These are phyloP conservation scores for Geranium rotundifolium DNA, from an alignment of 345 rosid species.

Conservation along the genomic window DNA sequence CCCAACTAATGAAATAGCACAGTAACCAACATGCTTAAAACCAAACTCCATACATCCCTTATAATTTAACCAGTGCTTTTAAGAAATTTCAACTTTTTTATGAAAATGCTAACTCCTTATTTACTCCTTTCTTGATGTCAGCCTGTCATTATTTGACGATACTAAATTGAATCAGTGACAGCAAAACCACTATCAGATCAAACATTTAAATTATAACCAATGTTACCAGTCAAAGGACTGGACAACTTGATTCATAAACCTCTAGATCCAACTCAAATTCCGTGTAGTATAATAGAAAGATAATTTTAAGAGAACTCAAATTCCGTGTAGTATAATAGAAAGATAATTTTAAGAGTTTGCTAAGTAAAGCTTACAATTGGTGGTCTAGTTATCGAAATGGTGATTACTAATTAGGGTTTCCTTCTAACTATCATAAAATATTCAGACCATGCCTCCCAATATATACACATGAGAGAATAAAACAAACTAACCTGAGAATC, in stretches of 20 bases:
- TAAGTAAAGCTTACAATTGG: too few relatives aligned
- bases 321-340: too few relatives aligned
- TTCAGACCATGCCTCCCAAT: neutral
- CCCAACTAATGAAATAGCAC: neutral
- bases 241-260: neutral
- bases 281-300: neutral
- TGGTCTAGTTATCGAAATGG: too few relatives aligned
- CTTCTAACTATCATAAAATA: neutral
- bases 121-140: too few relatives aligned
- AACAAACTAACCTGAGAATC: slow-evolving; percentile 55
- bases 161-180: neutral
- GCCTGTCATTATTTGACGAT: neutral
- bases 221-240: neutral
- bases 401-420: too few relatives aligned
- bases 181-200: neutral
- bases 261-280: neutral
- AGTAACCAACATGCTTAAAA: neutral
- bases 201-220: too few relatives aligned
- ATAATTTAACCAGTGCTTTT: neutral
- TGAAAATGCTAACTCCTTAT: neutral
- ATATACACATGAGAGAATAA: neutral
- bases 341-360: too few relatives aligned
- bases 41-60: neutral
- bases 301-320: too few relatives aligned
- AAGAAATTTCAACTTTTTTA: neutral